Conservation (phyloP, 2,329 filamentous ascomycete genomes). For the Cryphonectria naterciae region DNA sequence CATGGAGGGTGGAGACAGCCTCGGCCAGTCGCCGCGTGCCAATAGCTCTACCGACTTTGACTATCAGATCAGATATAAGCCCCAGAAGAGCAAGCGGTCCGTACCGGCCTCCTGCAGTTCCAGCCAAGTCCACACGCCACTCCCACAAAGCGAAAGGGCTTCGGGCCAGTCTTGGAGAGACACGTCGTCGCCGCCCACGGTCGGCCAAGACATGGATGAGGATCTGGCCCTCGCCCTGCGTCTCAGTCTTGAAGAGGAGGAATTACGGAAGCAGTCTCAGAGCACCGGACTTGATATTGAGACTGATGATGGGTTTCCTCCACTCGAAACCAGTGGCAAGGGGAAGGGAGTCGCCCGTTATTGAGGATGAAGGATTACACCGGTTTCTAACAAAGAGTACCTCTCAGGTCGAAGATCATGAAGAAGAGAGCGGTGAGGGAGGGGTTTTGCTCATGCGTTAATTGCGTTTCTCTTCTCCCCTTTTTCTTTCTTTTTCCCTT, state of each 20-base stretch:
- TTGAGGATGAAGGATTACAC: background rate
- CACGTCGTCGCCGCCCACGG: slow-evolving; percentile 28
- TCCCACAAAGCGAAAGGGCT: slow-evolving; percentile 34
- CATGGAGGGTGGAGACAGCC: slow-evolving; percentile 57
- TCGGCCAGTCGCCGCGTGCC: slow-evolving; percentile 48
- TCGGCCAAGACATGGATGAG: slow-evolving; percentile 46
- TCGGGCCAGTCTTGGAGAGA: slow-evolving; percentile 21
- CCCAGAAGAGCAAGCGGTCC: slow-evolving; percentile 45
- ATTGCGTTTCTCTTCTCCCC: background rate
- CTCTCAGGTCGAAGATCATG: background rate
- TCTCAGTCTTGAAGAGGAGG: slow-evolving; percentile 62
- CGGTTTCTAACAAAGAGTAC: background rate
- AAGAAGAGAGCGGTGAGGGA: background rate
- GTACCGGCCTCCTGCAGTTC: slow-evolving; percentile 40
- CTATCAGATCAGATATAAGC: slow-evolving; percentile 54
- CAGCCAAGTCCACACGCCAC: slow-evolving; percentile 39
- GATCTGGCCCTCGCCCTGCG: slow-evolving; percentile 64
- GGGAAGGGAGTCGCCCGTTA: slow-evolving; percentile 45
- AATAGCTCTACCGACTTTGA: slow-evolving; percentile 55
- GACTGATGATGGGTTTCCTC: slow-evolving; percentile 38
- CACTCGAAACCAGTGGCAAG: slow-evolving; percentile 42
- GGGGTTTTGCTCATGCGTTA: background rate
- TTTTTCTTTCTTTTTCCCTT: background rate
- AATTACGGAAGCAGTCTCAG: slow-evolving; percentile 38
- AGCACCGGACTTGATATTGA: slow-evolving; percentile 31